These are phyloP conservation scores for Cucumis hystrix DNA, from an alignment of 306 rosid genomes.

Conservation along the genomic window DNA sequence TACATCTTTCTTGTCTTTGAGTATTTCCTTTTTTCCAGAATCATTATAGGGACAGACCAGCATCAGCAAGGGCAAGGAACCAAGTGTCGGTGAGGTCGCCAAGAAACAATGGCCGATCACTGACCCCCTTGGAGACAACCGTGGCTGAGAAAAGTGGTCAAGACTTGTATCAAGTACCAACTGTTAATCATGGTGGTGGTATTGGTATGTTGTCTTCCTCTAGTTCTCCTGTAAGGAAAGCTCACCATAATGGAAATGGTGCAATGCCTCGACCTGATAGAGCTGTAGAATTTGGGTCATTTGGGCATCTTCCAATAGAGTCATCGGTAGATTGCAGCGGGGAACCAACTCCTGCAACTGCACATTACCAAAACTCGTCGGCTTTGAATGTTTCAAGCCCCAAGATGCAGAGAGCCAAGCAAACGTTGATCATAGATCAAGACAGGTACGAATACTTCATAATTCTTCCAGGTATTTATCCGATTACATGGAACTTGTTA, in stretches of 20 bases:
- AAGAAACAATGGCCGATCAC: conserved; percentile 21
- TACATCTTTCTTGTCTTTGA: neutral
- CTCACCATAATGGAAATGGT: conserved; percentile 15
- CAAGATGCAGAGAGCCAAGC: conserved; percentile 14
- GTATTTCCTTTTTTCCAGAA: conserved; percentile 24
- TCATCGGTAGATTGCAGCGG: conserved; percentile 11
- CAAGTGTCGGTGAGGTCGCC: conserved; percentile 30
- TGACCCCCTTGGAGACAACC: conserved; percentile 15
- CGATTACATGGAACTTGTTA: neutral
- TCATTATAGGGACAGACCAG: conserved; percentile 34
- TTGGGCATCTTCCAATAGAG: conserved; percentile 17
- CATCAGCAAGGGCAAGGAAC: conserved; percentile 32
- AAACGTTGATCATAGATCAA: conserved; percentile 9
- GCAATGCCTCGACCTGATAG: conserved; percentile 14
- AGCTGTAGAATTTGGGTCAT: conserved; percentile 19
- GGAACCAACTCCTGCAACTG: conserved; percentile 1
- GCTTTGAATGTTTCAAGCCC: neutral
- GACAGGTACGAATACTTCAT: conserved; percentile 20
- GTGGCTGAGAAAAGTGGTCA: conserved; percentile 20
- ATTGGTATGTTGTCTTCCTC: conserved; percentile 8
- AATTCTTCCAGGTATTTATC: neutral
- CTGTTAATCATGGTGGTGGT: conserved; percentile 13
- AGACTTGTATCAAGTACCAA: conserved; percentile 19
- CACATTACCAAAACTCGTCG: neutral
- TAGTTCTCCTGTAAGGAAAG: conserved; percentile 25